These are phyloP conservation scores for Yamadazyma nakazawae DNA, from an alignment of 805 yeast species.

Conservation along the genomic window DNA sequence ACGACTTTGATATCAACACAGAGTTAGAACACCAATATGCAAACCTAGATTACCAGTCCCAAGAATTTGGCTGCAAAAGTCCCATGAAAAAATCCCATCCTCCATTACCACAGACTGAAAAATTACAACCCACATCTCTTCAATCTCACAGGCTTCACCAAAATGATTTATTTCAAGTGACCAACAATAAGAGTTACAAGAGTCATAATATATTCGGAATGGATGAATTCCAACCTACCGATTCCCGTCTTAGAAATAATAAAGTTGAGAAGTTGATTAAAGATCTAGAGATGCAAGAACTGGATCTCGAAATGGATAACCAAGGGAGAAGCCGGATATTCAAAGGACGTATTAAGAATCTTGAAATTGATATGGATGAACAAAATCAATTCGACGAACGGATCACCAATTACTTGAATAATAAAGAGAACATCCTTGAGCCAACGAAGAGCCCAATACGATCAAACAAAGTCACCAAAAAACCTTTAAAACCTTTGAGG, in stretches of 20 bases:
- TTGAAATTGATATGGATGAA: conserved; percentile 14
- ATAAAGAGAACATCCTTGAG: conserved; percentile 32
- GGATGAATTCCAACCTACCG: not conserved
- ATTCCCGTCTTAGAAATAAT: conserved; percentile 25
- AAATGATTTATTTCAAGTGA: conserved; percentile 15
- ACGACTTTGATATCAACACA: conserved; percentile 4
- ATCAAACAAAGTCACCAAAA: conserved; percentile 4
- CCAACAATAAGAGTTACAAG: conserved; percentile 7
- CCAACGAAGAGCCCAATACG: conserved; percentile 13
- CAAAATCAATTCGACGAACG: conserved; percentile 33
- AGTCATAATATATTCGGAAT: conserved; percentile 6
- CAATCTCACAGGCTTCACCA: not conserved
- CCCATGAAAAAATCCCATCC: conserved; percentile 1
- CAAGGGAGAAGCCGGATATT: conserved; percentile 33
- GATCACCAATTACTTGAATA: conserved; percentile 21
- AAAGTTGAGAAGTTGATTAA: conserved; percentile 37
- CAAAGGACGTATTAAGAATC: conserved; percentile 30
- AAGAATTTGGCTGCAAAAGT: not conserved
- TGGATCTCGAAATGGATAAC: conserved; percentile 31
- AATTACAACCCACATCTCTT: not conserved
- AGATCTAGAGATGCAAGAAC: conserved; percentile 25
- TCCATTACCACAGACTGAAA: conserved; percentile 2
- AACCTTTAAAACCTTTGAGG: conserved; percentile 6
- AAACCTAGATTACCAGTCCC: not conserved
- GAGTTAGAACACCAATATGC: conserved; percentile 3